Evolutionary conservation across 2,329 filamentous ascomycete genomes (phyloP).

Genomic region (Xenosphaeropsis pyriputrescens): DNA sequence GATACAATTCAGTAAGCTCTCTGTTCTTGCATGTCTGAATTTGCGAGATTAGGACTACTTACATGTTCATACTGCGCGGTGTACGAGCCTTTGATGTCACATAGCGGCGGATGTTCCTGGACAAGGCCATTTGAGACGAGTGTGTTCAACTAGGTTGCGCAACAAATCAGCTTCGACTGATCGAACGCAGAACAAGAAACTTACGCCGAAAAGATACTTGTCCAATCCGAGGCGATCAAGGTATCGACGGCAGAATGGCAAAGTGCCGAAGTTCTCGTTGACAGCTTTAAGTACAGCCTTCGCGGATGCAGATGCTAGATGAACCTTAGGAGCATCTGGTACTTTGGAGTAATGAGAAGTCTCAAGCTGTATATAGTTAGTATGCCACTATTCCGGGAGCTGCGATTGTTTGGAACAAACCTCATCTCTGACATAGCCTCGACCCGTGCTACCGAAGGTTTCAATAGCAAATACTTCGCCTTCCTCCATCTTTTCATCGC

Average conservation of each 20-base stretch:
- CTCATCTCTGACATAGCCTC: constrained; percentile 30
- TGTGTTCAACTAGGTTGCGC: neutral
- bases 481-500: constrained; percentile 39
- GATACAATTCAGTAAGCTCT: constrained; percentile 4
- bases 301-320: constrained; percentile 24
- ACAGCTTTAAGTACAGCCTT: constrained; percentile 42
- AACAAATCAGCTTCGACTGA: neutral
- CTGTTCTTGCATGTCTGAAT: neutral
- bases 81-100: constrained; percentile 44
- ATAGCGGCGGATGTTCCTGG: constrained; percentile 38
- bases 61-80: constrained; percentile 49
- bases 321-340: constrained; percentile 22
- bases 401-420: constrained; percentile 13
- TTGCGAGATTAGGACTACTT: constrained; percentile 3
- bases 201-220: constrained; percentile 40
- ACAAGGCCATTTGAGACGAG: constrained; percentile 41
- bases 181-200: constrained; percentile 4
- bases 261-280: constrained; percentile 43
- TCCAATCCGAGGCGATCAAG: constrained; percentile 47
- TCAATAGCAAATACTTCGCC: constrained; percentile 43
- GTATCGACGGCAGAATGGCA: constrained; percentile 47
- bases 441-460: constrained; percentile 40
- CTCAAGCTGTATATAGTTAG: constrained; percentile 22
- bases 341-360: constrained; percentile 33
- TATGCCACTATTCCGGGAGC: constrained; percentile 1